These are phyloP conservation scores for Mollisia scopiformis DNA, from an alignment of 2,329 filamentous ascomycete genomes.

Conservation along the genomic window DNA sequence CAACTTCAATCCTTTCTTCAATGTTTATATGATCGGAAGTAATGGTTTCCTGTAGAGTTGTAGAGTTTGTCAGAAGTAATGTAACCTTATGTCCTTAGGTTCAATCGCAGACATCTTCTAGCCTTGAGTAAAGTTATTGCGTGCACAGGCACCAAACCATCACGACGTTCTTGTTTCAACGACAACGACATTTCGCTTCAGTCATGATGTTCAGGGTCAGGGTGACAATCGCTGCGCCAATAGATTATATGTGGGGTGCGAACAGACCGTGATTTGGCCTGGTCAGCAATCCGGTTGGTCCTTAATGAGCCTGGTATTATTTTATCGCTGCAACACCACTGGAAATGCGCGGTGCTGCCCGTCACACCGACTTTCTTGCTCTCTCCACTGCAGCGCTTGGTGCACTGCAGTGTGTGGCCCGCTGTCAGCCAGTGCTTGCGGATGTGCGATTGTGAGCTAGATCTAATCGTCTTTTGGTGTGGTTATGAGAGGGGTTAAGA, in stretches of 20 bases:
- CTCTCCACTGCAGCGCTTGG: slow-evolving; percentile 22
- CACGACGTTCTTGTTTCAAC: slow-evolving; percentile 1
- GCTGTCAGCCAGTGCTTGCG: slow-evolving; percentile 13
- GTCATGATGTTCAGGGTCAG: background rate
- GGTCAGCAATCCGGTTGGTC: background rate
- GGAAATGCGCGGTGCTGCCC: background rate
- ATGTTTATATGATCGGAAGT: background rate
- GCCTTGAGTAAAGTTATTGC: background rate
- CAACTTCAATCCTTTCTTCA: background rate
- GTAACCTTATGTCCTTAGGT: background rate
- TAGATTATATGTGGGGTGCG: background rate
- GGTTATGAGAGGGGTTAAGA: background rate
- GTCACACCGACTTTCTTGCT: slow-evolving; percentile 24
- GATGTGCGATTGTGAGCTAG: background rate
- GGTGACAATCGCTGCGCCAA: background rate
- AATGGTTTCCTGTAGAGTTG: background rate
- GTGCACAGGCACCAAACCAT: background rate
- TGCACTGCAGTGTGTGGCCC: slow-evolving; percentile 10
- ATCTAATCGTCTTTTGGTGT: slow-evolving; percentile 5
- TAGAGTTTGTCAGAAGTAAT: background rate
- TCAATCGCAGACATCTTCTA: background rate
- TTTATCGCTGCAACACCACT: background rate
- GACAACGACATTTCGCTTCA: slow-evolving; percentile 5
- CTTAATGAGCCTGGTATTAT: background rate
- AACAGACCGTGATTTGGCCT: slow-evolving; percentile 8